Conservation (phyloP, 441 rosid genomes). For the Mallotus repandus region DNA sequence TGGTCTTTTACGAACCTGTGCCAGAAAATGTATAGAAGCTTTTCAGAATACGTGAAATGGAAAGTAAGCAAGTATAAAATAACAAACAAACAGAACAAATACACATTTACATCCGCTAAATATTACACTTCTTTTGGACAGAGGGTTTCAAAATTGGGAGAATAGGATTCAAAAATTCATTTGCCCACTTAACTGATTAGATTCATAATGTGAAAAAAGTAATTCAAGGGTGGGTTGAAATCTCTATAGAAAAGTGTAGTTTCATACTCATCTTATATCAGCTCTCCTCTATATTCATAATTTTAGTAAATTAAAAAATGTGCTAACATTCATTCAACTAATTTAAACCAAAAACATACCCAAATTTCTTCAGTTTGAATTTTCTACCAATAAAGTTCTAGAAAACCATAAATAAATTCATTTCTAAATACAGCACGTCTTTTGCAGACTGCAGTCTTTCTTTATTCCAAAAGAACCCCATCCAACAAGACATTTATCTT, state of each 20-base stretch:
- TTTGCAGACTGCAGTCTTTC: background rate
- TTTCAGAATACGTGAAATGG: background rate
- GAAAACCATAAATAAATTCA: background rate
- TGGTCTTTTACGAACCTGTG: conserved; percentile 94
- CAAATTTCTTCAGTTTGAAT: background rate
- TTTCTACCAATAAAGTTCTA: background rate
- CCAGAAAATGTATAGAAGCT: conserved; percentile 14
- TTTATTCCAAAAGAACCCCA: background rate
- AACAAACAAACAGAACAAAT: background rate
- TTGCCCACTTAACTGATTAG: background rate
- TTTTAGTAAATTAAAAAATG: background rate
- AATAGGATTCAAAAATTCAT: background rate
- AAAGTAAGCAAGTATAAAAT: background rate
- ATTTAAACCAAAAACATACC: background rate
- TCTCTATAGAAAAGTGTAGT: background rate
- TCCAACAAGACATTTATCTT: background rate
- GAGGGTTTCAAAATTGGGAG: background rate
- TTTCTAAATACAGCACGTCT: background rate
- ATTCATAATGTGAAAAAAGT: background rate
- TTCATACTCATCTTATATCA: background rate
- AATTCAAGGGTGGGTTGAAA: background rate
- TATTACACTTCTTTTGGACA: background rate
- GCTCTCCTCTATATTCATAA: background rate
- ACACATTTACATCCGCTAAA: background rate
- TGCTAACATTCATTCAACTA: background rate